phyloP scores from a whole-genome alignment of 768 basidiomycete genomes.

The Lentinus tigrinus region DNA sequence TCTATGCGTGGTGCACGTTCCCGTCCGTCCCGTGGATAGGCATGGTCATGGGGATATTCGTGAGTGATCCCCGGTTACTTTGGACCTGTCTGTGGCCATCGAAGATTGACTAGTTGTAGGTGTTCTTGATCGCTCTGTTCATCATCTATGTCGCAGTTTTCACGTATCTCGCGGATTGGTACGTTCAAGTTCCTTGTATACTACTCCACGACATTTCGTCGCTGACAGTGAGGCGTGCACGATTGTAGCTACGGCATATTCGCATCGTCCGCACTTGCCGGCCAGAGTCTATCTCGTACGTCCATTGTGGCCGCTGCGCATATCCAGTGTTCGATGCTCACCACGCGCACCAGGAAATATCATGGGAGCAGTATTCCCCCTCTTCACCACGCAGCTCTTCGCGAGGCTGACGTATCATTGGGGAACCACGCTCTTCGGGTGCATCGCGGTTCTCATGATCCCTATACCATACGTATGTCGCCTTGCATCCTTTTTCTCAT shows the following conservation, averaged over 20 bases:
- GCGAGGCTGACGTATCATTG: conserved; percentile 46
- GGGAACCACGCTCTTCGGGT: conserved; percentile 43
- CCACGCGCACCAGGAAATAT: conserved; percentile 31
- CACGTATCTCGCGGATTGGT: conserved; percentile 53
- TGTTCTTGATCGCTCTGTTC: conserved; percentile 40
- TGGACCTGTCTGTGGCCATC: no score
- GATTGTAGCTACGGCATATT: conserved; percentile 43
- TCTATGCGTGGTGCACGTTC: conserved; percentile 70
- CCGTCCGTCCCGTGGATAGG: conserved; percentile 62
- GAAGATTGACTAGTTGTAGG: no score
- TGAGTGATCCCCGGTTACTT: no score
- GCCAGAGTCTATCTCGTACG: conserved; percentile 46
- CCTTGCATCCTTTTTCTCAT: background rate
- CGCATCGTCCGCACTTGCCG: conserved; percentile 55
- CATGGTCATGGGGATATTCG: conserved; percentile 31
- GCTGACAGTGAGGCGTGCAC: no score
- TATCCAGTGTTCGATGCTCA: background rate
- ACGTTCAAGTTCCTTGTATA: no score
- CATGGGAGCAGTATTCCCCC: conserved; percentile 44
- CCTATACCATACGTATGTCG: conserved; percentile 43
- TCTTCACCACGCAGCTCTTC: conserved; percentile 50
- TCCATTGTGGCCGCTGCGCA: background rate
- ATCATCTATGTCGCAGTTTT: conserved; percentile 45
- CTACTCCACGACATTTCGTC: no score
- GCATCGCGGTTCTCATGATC: conserved; percentile 42